Conservation (phyloP, 345 rosid species). For the Moricandia arvensis region DNA sequence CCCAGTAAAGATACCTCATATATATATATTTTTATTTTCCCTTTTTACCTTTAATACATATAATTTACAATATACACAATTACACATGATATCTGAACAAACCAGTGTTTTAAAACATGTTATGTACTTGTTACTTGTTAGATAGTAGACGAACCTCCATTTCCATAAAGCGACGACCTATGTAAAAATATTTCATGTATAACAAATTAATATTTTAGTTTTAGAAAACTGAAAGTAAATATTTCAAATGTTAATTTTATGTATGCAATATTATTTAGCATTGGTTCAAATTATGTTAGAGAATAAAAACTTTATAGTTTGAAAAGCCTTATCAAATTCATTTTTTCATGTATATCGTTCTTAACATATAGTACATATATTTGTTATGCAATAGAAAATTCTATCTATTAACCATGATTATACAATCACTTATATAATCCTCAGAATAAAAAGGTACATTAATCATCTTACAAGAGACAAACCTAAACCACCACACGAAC, state of each 20-base stretch:
- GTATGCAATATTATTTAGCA: too few species aligned
- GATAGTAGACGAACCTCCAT: neutral
- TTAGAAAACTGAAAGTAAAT: neutral
- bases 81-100: neutral
- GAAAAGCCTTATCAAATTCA: neutral
- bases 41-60: too few species aligned
- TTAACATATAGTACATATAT: neutral
- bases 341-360: neutral
- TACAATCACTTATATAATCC: too few species aligned
- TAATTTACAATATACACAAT: neutral
- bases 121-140: neutral
- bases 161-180: too few species aligned
- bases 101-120: neutral
- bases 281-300: neutral
- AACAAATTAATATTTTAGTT: neutral
- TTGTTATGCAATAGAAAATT: neutral
- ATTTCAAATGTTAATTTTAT: too few species aligned
- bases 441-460: neutral
- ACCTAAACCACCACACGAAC: constrained; percentile 2
- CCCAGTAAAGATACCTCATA: neutral
- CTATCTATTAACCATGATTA: neutral
- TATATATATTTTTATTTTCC: too few species aligned
- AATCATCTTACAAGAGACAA: constrained; percentile 14
- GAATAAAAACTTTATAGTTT: neutral
- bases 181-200: neutral